phyloP scores from a whole-genome alignment of 2,329 filamentous ascomycete genomes.

The Claviceps humidiphila region DNA sequence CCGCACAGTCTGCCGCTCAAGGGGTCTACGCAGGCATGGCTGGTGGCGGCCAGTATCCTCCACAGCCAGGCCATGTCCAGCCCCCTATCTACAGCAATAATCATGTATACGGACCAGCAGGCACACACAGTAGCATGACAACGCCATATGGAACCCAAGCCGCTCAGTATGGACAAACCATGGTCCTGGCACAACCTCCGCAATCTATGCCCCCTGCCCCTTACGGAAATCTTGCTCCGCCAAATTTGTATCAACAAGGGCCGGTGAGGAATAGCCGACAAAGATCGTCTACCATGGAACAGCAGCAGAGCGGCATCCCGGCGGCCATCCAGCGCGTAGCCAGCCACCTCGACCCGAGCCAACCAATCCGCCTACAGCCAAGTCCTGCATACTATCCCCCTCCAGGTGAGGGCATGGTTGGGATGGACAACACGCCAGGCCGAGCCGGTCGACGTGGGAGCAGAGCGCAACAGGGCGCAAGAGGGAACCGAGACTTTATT shows the following conservation, averaged over 20 bases:
- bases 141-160: slow-evolving; percentile 68
- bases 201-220: slow-evolving; percentile 53
- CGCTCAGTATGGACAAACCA: slow-evolving; percentile 51
- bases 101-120: slow-evolving; percentile 59
- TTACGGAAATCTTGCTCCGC: slow-evolving; percentile 42
- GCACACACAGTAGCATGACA: slow-evolving; percentile 34
- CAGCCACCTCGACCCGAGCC: slow-evolving; percentile 87
- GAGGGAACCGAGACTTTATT: slow-evolving; percentile 75
- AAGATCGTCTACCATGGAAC: slow-evolving; percentile 91
- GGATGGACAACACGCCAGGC: slow-evolving; percentile 43
- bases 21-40: slow-evolving; percentile 46
- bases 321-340: slow-evolving; percentile 87
- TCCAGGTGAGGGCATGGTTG: slow-evolving; percentile 65
- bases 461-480: slow-evolving; percentile 47
- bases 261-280: slow-evolving; percentile 62
- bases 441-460: slow-evolving; percentile 62
- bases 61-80: slow-evolving; percentile 31
- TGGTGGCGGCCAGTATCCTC: slow-evolving; percentile 30
- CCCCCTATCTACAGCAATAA: slow-evolving; percentile 72
- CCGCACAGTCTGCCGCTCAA: slow-evolving; percentile 52
- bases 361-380: slow-evolving; percentile 85
- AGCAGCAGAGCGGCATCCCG: slow-evolving; percentile 84
- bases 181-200: slow-evolving; percentile 56
- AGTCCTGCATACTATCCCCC: slow-evolving; percentile 96
- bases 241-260: slow-evolving; percentile 50